Evolutionary conservation across 2,329 filamentous ascomycete species (phyloP).

Genomic region (Pseudopyricularia javanii): DNA sequence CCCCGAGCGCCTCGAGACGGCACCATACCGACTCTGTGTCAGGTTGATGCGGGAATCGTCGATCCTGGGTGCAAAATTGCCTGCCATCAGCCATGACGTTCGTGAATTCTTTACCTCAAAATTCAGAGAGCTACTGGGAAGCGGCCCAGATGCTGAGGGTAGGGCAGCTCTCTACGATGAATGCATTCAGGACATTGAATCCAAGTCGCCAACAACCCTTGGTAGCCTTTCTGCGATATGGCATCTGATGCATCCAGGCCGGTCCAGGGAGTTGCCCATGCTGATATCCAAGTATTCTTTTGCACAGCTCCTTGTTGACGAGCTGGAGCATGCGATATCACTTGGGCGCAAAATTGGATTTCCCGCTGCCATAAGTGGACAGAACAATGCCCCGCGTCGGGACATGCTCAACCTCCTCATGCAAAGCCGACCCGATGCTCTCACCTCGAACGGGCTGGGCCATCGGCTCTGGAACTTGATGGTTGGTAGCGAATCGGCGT

Average conservation of each 20-base stretch:
- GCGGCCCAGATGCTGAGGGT: slow-evolving; percentile 39
- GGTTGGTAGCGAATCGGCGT: slow-evolving; percentile 51
- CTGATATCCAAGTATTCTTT: slow-evolving; percentile 50
- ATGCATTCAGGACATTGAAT: slow-evolving; percentile 57
- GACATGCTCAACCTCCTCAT: slow-evolving; percentile 49
- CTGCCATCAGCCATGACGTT: slow-evolving; percentile 47
- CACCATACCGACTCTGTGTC: slow-evolving; percentile 42
- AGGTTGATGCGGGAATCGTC: slow-evolving; percentile 63
- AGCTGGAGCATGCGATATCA: slow-evolving; percentile 45
- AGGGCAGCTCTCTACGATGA: slow-evolving; percentile 50
- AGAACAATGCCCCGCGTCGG: slow-evolving; percentile 37
- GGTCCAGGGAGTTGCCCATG: slow-evolving; percentile 36
- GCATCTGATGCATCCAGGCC: slow-evolving; percentile 15
- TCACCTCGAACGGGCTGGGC: slow-evolving; percentile 46
- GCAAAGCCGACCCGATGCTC: slow-evolving; percentile 42
- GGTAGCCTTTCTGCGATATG: slow-evolving; percentile 61
- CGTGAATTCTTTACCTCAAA: slow-evolving; percentile 51
- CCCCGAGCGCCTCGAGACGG: slow-evolving; percentile 22
- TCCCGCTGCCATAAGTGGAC: slow-evolving; percentile 30
- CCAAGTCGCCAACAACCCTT: slow-evolving; percentile 49
- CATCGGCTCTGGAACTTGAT: slow-evolving; percentile 59
- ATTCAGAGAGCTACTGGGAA: slow-evolving; percentile 44
- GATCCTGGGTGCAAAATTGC: slow-evolving; percentile 35
- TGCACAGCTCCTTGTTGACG: slow-evolving; percentile 48
- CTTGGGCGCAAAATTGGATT: slow-evolving; percentile 27